Conservation (phyloP, 208 protist genomes). For the Acanthamoeba sp. region DNA sequence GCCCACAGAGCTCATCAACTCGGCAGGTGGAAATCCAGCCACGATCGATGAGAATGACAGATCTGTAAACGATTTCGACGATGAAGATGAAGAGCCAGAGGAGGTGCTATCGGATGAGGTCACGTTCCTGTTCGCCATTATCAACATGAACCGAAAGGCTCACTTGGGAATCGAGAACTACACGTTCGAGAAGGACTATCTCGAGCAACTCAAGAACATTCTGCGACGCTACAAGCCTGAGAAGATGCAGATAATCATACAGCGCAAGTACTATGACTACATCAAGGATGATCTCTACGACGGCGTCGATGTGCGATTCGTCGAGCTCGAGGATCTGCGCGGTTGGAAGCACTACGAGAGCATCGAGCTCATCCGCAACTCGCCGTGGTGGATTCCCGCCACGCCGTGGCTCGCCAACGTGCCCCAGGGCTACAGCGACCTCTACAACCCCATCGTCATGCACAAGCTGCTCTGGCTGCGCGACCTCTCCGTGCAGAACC, state of each 20-base stretch:
- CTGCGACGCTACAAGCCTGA: neutral
- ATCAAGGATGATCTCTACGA: conserved; percentile 50
- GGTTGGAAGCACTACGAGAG: conserved; percentile 39
- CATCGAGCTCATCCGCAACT: conserved; percentile 50
- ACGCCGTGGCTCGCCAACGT: conserved; percentile 63
- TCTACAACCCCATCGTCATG: conserved; percentile 73
- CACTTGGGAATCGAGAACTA: conserved; percentile 69
- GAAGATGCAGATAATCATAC: conserved; percentile 71
- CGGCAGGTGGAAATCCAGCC: neutral
- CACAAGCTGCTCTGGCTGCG: conserved; percentile 64
- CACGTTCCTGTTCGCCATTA: conserved; percentile 62
- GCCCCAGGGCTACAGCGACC: conserved; percentile 70
- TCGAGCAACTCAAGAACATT: conserved; percentile 30
- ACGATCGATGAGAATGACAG: neutral
- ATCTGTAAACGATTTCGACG: neutral
- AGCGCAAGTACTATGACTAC: conserved; percentile 32
- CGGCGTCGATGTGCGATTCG: conserved; percentile 48
- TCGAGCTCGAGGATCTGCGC: conserved; percentile 68
- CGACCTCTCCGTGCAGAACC: conserved; percentile 50
- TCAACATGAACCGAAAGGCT: conserved; percentile 53
- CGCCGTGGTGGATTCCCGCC: conserved; percentile 25
- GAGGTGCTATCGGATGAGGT: conserved; percentile 43
- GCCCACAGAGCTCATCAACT: neutral
- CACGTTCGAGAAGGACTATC: conserved; percentile 73
- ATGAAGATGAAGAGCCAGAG: neutral